Evolutionary conservation across 176 grass and related monocot genomes (phyloP).

Genomic region (Musa schizocarpa): DNA sequence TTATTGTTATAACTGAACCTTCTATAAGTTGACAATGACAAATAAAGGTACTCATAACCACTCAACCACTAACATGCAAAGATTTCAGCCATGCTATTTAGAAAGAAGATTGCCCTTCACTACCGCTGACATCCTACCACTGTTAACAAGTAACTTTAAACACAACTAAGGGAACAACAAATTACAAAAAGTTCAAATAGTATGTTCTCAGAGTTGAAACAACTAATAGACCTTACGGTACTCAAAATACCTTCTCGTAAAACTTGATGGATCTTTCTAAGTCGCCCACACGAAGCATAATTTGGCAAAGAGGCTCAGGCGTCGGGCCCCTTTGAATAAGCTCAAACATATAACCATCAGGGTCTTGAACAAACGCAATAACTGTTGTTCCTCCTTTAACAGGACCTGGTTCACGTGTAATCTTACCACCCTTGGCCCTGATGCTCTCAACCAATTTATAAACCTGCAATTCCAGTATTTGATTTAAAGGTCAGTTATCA

Average conservation of each 20-base stretch:
- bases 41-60: neutral
- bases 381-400: slow-evolving; percentile 93
- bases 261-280: slow-evolving; percentile 84
- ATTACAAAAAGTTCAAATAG: neutral
- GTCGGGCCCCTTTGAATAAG: slow-evolving; percentile 85
- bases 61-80: neutral
- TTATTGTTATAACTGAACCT: too few species aligned
- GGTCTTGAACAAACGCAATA: slow-evolving; percentile 83
- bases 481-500: neutral
- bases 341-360: slow-evolving; percentile 86
- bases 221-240: too few species aligned
- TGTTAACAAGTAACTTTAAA: neutral
- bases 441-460: slow-evolving; percentile 70
- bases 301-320: slow-evolving; percentile 87
- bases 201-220: too few species aligned
- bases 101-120: neutral
- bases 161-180: neutral
- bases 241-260: slow-evolving; percentile 65
- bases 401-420: slow-evolving; percentile 89
- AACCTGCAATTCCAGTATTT: slow-evolving; percentile 27
- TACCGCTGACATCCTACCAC: neutral
- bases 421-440: slow-evolving; percentile 53
- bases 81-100: neutral
- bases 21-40: neutral
- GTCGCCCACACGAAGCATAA: slow-evolving; percentile 97